These are phyloP conservation scores for Volutella citrinella DNA, from an alignment of 2,329 filamentous ascomycete species.

Conservation along the genomic window DNA sequence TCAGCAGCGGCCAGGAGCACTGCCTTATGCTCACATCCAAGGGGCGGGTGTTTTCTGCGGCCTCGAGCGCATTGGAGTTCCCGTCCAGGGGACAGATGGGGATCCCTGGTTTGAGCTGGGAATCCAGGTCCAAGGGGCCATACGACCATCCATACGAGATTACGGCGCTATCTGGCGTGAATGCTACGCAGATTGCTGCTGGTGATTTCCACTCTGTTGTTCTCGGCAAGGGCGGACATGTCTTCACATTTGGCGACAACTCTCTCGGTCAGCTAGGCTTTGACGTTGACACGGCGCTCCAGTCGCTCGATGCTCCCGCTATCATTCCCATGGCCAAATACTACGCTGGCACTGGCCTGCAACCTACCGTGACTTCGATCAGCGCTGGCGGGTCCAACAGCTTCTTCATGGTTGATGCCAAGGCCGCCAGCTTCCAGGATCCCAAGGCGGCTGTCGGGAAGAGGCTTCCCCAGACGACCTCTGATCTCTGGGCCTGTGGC, in stretches of 20 bases:
- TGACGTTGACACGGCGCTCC: conserved; percentile 59
- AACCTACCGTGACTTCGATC: conserved; percentile 69
- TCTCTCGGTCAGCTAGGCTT: conserved; percentile 88
- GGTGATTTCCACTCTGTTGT: conserved; percentile 86
- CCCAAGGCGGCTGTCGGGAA: conserved; percentile 26
- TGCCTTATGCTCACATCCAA: conserved; percentile 78
- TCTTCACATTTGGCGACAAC: conserved; percentile 92
- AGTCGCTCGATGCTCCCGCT: conserved; percentile 66
- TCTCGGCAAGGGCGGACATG: conserved; percentile 69
- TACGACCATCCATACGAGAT: conserved; percentile 85
- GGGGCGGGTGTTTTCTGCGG: conserved; percentile 87
- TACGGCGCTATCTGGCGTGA: conserved; percentile 64
- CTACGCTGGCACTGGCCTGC: conserved; percentile 63
- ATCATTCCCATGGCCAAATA: conserved; percentile 68
- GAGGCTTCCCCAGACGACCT: conserved; percentile 29
- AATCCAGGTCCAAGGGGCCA: conserved; percentile 69
- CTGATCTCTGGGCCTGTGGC: conserved; percentile 83
- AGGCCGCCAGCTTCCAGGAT: conserved; percentile 33
- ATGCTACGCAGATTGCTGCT: conserved; percentile 71
- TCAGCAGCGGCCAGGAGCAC: conserved; percentile 81
- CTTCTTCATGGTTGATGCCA: conserved; percentile 82
- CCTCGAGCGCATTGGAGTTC: conserved; percentile 73
- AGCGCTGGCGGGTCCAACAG: conserved; percentile 84
- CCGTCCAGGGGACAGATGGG: conserved; percentile 85
- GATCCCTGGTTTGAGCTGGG: conserved; percentile 77